These are phyloP conservation scores for Leccinum obscurum DNA, from an alignment of 768 basidiomycete genomes.

Conservation along the genomic window DNA sequence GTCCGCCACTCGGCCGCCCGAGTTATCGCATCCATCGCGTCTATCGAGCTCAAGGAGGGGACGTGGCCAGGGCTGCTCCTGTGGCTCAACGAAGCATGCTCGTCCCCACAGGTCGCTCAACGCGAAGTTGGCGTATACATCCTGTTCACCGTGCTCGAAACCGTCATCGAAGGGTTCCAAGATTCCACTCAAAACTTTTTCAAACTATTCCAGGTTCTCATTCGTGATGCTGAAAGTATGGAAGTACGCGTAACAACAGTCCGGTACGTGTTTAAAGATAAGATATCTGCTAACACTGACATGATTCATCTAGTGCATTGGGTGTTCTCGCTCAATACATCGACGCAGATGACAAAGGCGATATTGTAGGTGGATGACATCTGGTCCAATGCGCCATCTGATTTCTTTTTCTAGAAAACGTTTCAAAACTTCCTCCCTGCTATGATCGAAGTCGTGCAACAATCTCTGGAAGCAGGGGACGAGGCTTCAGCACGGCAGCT, in stretches of 20 bases:
- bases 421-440: conserved; percentile 85
- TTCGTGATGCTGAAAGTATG: conserved; percentile 81
- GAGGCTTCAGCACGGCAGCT: conserved; percentile 83
- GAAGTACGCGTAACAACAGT: conserved; percentile 92
- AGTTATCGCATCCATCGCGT: conserved; percentile 89
- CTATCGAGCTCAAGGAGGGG: conserved; percentile 76
- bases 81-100: conserved; percentile 78
- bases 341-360: conserved; percentile 80
- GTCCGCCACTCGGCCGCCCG: conserved; percentile 93
- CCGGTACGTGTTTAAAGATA: conserved; percentile 43
- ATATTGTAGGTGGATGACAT: conserved; percentile 60
- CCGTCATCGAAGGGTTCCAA: conserved; percentile 87
- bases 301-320: conserved; percentile 54
- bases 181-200: conserved; percentile 73
- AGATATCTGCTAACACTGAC: conserved; percentile 5
- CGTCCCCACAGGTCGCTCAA: conserved; percentile 64
- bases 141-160: conserved; percentile 88
- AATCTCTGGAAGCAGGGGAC: conserved; percentile 76
- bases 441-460: conserved; percentile 88
- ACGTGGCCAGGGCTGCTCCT: conserved; percentile 88
- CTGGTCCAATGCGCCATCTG: background rate
- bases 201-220: conserved; percentile 69
- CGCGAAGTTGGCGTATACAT: conserved; percentile 93
- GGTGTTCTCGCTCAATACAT: conserved; percentile 94
- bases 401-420: conserved; percentile 53